phyloP scores from a whole-genome alignment of 176 grass and related monocot species.

The Carex kokanica region DNA sequence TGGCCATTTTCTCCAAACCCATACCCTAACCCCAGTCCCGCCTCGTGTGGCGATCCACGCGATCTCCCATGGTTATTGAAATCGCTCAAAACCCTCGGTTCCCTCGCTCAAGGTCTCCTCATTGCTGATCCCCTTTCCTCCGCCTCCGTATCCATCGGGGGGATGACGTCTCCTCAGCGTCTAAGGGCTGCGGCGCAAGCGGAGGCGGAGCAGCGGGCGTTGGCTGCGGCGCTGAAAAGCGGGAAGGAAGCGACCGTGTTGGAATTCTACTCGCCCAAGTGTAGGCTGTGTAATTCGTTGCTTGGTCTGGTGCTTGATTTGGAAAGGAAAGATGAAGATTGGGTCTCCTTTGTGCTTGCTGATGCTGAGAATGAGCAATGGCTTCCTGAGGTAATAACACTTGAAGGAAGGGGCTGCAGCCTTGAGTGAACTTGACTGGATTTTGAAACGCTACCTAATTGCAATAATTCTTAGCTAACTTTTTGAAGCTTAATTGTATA shows the following conservation, averaged over 20 bases:
- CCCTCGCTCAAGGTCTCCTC: constrained; percentile 63
- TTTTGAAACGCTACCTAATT: background rate
- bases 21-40: constrained; percentile 8
- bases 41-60: constrained; percentile 52
- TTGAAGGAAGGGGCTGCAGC: background rate
- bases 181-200: constrained; percentile 36
- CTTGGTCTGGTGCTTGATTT: constrained; percentile 56
- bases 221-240: constrained; percentile 60
- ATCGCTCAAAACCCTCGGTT: constrained; percentile 53
- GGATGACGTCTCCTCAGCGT: background rate
- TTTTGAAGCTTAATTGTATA: background rate
- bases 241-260: constrained; percentile 65
- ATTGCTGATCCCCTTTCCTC: constrained; percentile 41
- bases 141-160: background rate
- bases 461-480: background rate
- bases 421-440: background rate
- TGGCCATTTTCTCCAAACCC: constrained; percentile 55
- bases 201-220: constrained; percentile 64
- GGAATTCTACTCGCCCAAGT: constrained; percentile 87
- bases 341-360: constrained; percentile 61
- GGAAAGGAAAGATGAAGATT: constrained; percentile 34
- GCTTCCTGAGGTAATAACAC: constrained; percentile 71
- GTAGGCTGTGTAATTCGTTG: constrained; percentile 73
- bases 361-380: constrained; percentile 90
- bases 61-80: constrained; percentile 78